Evolutionary conservation across 306 rosid species (phyloP).

Genomic region (Begonia loranthoides): DNA sequence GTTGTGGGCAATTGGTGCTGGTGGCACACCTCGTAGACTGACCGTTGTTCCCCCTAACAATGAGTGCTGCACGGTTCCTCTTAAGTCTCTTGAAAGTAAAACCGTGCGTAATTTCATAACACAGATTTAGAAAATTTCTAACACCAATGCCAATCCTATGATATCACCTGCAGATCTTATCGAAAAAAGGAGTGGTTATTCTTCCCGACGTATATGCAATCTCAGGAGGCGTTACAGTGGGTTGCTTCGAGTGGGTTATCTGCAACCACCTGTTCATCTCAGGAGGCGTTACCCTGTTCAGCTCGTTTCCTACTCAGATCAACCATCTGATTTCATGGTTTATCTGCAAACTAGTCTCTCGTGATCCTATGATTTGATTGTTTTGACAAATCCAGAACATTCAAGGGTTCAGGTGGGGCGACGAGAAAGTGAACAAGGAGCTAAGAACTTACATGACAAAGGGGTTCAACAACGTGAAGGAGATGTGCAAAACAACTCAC

Average conservation of each 20-base stretch:
- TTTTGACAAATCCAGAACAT: conserved; percentile 21
- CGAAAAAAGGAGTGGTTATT: conserved; percentile 37
- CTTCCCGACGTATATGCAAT: conserved; percentile 45
- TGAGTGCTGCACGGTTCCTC: too few relatives aligned
- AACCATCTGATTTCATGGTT: neutral
- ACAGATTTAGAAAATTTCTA: too few relatives aligned
- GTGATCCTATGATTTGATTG: neutral
- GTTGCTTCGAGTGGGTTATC: conserved; percentile 61
- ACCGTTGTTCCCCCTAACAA: too few relatives aligned
- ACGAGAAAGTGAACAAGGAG: conserved; percentile 42
- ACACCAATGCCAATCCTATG: neutral
- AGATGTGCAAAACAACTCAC: conserved; percentile 49
- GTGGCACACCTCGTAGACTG: too few relatives aligned
- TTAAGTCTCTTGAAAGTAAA: too few relatives aligned
- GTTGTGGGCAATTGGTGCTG: too few relatives aligned
- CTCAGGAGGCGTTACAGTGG: conserved; percentile 47
- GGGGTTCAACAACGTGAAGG: too few relatives aligned
- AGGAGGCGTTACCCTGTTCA: conserved; percentile 36
- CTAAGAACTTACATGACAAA: conserved; percentile 45
- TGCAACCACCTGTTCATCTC: too few relatives aligned
- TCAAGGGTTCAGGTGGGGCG: conserved; percentile 51
- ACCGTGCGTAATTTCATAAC: too few relatives aligned
- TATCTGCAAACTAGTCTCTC: too few relatives aligned
- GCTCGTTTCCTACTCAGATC: neutral
- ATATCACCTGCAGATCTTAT: conserved; percentile 29